Conservation (phyloP, 805 yeast genomes). For the Ogataea neopini region DNA sequence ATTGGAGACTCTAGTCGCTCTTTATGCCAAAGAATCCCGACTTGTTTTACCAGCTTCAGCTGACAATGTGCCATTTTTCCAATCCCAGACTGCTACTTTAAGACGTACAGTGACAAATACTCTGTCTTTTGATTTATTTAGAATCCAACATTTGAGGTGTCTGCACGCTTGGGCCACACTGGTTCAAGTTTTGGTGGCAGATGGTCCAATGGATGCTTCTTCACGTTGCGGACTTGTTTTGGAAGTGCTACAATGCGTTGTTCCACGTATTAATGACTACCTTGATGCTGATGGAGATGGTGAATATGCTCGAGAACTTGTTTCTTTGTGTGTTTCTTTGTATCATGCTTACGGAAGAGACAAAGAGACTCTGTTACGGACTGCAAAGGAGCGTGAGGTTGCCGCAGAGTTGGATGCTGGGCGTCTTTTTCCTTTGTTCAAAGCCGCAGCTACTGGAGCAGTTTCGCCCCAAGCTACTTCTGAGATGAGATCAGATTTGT, state of each 20-base stretch:
- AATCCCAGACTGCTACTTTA: slow-evolving; percentile 30
- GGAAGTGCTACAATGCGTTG: slow-evolving; percentile 71
- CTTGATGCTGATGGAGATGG: slow-evolving; percentile 55
- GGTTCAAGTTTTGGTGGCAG: slow-evolving; percentile 70
- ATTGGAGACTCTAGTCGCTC: slow-evolving; percentile 33
- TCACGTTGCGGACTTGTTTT: slow-evolving; percentile 64
- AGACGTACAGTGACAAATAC: slow-evolving; percentile 45
- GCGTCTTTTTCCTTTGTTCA: slow-evolving; percentile 67
- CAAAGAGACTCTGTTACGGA: slow-evolving; percentile 22
- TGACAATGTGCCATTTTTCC: slow-evolving; percentile 21
- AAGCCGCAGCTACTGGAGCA: slow-evolving; percentile 73
- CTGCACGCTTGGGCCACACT: slow-evolving; percentile 84
- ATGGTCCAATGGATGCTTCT: slow-evolving; percentile 48
- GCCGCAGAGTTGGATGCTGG: slow-evolving; percentile 42
- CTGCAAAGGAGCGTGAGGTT: slow-evolving; percentile 31
- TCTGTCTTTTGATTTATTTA: slow-evolving; percentile 48
- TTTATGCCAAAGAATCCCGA: slow-evolving; percentile 30
- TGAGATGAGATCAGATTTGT: slow-evolving; percentile 73
- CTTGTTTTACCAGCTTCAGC: slow-evolving; percentile 28
- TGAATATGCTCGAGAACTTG: slow-evolving; percentile 70
- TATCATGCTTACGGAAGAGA: slow-evolving; percentile 62
- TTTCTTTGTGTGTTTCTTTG: slow-evolving; percentile 71
- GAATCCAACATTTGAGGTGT: slow-evolving; percentile 55
- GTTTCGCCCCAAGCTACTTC: slow-evolving; percentile 68
- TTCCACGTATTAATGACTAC: slow-evolving; percentile 77